phyloP scores from a whole-genome alignment of 345 rosid genomes.

The Euphorbia peplus region DNA sequence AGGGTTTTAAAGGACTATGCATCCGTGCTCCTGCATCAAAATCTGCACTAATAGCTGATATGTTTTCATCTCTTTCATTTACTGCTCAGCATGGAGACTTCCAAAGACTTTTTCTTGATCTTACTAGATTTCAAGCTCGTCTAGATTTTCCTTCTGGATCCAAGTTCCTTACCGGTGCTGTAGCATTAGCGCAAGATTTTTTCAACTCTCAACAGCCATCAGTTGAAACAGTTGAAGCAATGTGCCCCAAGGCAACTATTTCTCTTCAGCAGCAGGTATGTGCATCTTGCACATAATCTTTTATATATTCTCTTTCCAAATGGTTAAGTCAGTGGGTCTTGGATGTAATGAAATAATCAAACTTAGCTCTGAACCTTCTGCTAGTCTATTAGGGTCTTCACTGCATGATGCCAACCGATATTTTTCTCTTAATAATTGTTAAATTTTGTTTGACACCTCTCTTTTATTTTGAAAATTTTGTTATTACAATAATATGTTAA shows the following conservation, averaged over 20 bases:
- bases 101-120: constrained; percentile 71
- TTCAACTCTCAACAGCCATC: constrained; percentile 58
- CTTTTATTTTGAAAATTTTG: neutral
- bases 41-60: constrained; percentile 60
- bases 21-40: constrained; percentile 48
- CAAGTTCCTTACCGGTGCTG: constrained; percentile 59
- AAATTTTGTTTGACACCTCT: neutral
- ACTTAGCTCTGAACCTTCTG: neutral
- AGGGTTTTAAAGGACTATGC: constrained; percentile 40
- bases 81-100: constrained; percentile 88
- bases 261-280: constrained; percentile 96
- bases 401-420: neutral
- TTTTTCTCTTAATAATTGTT: neutral
- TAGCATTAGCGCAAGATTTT: constrained; percentile 55
- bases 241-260: constrained; percentile 59
- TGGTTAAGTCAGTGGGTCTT: neutral
- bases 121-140: constrained; percentile 65
- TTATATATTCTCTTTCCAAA: constrained; percentile 2
- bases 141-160: constrained; percentile 77
- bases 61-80: constrained; percentile 64
- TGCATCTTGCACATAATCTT: constrained; percentile 5
- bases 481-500: neutral
- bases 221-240: constrained; percentile 47
- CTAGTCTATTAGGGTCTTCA: neutral
- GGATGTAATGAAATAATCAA: neutral